phyloP scores from a whole-genome alignment of 2,329 filamentous ascomycete genomes.

The Hypoxylon sp. region DNA sequence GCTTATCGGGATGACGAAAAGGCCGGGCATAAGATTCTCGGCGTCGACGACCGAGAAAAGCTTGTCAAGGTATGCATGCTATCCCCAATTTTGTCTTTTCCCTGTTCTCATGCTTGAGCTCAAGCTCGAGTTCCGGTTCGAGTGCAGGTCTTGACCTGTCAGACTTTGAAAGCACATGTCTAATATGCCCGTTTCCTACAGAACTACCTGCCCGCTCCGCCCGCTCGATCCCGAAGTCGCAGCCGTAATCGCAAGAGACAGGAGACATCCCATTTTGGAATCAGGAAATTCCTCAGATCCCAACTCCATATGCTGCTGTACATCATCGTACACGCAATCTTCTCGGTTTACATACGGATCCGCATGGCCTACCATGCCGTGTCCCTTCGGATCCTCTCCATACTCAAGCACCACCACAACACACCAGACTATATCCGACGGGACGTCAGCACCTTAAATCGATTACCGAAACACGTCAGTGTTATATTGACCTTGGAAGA shows the following conservation, averaged over 20 bases:
- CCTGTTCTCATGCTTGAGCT: not conserved
- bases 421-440: slow-evolving; percentile 91
- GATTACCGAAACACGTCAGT: slow-evolving; percentile 85
- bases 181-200: slow-evolving; percentile 20
- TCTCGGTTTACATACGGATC: slow-evolving; percentile 86
- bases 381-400: slow-evolving; percentile 77
- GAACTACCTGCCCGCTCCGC: slow-evolving; percentile 42
- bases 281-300: slow-evolving; percentile 67
- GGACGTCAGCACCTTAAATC: slow-evolving; percentile 78
- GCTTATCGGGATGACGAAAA: slow-evolving; percentile 57
- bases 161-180: slow-evolving; percentile 15
- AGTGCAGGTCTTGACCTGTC: not conserved
- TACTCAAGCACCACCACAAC: slow-evolving; percentile 94
- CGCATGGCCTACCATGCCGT: slow-evolving; percentile 82
- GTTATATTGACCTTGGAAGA: slow-evolving; percentile 81
- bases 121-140: not conserved
- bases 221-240: slow-evolving; percentile 40
- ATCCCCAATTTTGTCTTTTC: too few species aligned
- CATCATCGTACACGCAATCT: slow-evolving; percentile 77
- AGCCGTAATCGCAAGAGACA: slow-evolving; percentile 42
- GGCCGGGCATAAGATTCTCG: slow-evolving; percentile 51
- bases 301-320: slow-evolving; percentile 74
- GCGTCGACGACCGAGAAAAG: slow-evolving; percentile 53
- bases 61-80: slow-evolving; percentile 52
- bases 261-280: slow-evolving; percentile 57